Conservation (phyloP, 1,284 basidiomycete species). For the Trichosporon ovoides region DNA sequence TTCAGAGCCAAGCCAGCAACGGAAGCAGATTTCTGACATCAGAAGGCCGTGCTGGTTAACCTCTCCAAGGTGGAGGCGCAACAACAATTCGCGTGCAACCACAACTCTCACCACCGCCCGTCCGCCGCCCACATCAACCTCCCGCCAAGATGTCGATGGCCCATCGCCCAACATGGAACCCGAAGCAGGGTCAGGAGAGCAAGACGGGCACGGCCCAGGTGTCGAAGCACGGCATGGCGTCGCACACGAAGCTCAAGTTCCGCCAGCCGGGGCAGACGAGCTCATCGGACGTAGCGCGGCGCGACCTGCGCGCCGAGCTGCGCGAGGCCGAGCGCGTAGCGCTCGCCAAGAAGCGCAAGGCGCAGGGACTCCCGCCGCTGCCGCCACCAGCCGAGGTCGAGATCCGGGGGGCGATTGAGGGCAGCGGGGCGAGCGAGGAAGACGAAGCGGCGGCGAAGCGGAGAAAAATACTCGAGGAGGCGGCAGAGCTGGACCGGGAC, state of each 20-base stretch:
- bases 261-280: constrained; percentile 82
- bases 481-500: constrained; percentile 77
- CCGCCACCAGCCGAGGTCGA: constrained; percentile 29
- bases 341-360: constrained; percentile 80
- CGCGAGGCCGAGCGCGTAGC: constrained; percentile 75
- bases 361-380: constrained; percentile 58
- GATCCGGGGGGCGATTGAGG: constrained; percentile 22
- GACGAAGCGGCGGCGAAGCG: constrained; percentile 67
- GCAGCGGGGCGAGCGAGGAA: constrained; percentile 13
- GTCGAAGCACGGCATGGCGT: constrained; percentile 81
- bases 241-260: constrained; percentile 94
- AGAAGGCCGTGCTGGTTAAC: too few relatives aligned
- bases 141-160: constrained; percentile 46
- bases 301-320: constrained; percentile 76
- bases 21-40: neutral
- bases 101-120: neutral
- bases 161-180: constrained; percentile 49
- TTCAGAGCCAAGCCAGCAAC: neutral
- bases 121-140: neutral
- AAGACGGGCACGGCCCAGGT: constrained; percentile 83
- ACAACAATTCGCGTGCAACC: neutral
- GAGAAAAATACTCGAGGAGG: constrained; percentile 73
- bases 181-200: constrained; percentile 47
- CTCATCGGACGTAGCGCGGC: constrained; percentile 63
- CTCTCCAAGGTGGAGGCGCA: neutral